Percentiles rank a stretch among this genome's conserved stretches.
Conservation (phyloP, 495 filamentous ascomycete species). For the Hypoxylon intermedium region DNA sequence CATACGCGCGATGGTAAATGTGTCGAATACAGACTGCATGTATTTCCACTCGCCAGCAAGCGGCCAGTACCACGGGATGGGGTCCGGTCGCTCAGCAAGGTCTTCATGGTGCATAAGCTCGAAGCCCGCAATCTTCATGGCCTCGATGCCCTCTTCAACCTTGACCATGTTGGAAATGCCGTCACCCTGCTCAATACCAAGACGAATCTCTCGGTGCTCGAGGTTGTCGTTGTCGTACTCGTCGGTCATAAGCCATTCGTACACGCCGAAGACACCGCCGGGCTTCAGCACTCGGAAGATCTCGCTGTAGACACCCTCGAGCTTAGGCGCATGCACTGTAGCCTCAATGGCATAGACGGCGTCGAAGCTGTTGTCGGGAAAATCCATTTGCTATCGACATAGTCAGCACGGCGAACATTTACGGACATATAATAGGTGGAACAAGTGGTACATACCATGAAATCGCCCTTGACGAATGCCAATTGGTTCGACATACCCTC, state of each 20-base stretch:
- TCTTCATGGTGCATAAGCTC: conserved; percentile 87
- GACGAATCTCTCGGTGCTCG: conserved; percentile 86
- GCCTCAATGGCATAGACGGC: conserved; percentile 98
- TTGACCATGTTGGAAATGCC: conserved; percentile 99
- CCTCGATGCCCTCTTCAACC: conserved; percentile 80
- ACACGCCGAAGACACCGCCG: conserved; percentile 94
- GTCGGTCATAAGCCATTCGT: conserved; percentile 99
- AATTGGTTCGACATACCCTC: conserved; percentile 84
- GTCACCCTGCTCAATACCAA: conserved; percentile 95
- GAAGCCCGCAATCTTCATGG: conserved; percentile 90
- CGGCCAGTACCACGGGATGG: conserved; percentile 94
- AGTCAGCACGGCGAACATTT: no score
- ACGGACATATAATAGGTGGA: no score
- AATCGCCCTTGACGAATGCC: conserved; percentile 93
- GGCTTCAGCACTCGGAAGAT: conserved; percentile 97
- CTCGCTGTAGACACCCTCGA: conserved; percentile 93
- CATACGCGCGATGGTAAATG: conserved; percentile 88
- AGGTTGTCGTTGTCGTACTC: conserved; percentile 89
- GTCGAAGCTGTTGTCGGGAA: conserved; percentile 90
- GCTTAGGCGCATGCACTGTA: conserved; percentile 90
- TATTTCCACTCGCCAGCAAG: conserved; percentile 80
- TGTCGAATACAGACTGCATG: conserved; percentile 78
- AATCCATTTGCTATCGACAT: conserved; percentile 99
- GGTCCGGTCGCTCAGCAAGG: conserved; percentile 79
- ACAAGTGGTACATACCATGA: conserved; percentile 70